Evolutionary conservation across 345 rosid species (phyloP).

Genomic region (Carallia pectinifolia): DNA sequence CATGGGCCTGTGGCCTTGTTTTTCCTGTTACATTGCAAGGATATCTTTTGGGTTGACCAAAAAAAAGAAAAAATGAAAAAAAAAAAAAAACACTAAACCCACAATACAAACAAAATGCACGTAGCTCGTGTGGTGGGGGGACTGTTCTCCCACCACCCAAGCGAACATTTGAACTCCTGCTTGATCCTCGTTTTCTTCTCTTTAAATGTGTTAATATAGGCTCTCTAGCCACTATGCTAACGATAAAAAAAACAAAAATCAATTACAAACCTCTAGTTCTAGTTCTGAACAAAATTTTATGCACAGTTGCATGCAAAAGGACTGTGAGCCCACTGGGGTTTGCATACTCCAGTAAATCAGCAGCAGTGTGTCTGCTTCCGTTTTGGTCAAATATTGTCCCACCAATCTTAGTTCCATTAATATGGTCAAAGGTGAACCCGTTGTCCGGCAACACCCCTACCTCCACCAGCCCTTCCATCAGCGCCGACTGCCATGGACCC

Average conservation of each 20-base stretch:
- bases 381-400: conserved; percentile 23
- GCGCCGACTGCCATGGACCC: conserved; percentile 25
- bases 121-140: too few species aligned
- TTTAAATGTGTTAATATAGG: too few species aligned
- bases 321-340: conserved; percentile 16
- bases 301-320: conserved; percentile 19
- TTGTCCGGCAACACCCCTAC: conserved; percentile 22
- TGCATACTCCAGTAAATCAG: conserved; percentile 21
- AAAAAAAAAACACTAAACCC: too few species aligned
- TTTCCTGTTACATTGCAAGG: conserved; percentile 1
- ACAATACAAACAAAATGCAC: too few species aligned
- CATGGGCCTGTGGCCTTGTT: conserved; percentile 19
- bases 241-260: background rate
- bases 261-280: conserved; percentile 6
- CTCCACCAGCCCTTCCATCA: conserved; percentile 24
- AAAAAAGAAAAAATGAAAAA: background rate
- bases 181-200: too few species aligned
- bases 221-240: too few species aligned
- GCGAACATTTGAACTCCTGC: too few species aligned
- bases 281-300: conserved; percentile 9
- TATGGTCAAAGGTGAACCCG: conserved; percentile 29
- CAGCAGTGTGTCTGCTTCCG: conserved; percentile 24
- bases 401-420: conserved; percentile 24
- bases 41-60: too few species aligned
- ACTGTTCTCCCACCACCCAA: too few species aligned